phyloP scores from a whole-genome alignment of 2,329 filamentous ascomycete species.

The Phaeomoniella chlamydospora region DNA sequence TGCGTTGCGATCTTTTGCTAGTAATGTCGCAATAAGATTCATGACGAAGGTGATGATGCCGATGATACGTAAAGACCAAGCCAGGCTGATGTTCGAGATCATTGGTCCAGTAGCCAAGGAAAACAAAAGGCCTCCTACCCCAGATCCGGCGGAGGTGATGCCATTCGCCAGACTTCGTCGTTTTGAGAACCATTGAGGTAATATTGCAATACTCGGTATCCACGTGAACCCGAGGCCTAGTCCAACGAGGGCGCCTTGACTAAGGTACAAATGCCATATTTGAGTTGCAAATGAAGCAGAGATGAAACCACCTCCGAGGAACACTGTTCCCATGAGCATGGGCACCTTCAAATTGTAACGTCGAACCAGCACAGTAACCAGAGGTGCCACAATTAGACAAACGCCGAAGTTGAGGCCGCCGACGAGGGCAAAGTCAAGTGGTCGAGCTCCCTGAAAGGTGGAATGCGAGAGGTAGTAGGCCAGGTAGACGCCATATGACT shows the following conservation, averaged over 20 bases:
- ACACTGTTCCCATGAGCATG: conserved; percentile 9
- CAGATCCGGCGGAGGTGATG: conserved; percentile 14
- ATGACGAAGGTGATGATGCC: conserved; percentile 13
- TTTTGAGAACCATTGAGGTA: conserved; percentile 17
- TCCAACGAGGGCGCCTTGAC: conserved; percentile 13
- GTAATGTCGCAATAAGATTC: conserved; percentile 10
- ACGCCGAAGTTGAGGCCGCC: conserved; percentile 14
- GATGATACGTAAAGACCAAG: conserved; percentile 15
- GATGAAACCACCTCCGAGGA: conserved; percentile 10
- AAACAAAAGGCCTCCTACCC: conserved; percentile 15
- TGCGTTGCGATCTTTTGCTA: conserved; percentile 15
- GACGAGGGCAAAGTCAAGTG: conserved; percentile 17
- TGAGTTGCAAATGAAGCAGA: conserved; percentile 12
- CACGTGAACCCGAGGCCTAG: conserved; percentile 13
- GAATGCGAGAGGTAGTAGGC: conserved; percentile 22
- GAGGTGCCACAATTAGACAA: conserved; percentile 13
- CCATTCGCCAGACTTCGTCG: conserved; percentile 16
- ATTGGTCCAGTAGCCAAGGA: conserved; percentile 12
- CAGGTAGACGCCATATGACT: conserved; percentile 27
- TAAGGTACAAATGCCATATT: conserved; percentile 13
- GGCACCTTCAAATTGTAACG: conserved; percentile 7
- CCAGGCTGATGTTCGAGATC: conserved; percentile 15
- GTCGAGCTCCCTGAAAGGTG: conserved; percentile 12
- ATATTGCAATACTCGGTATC: conserved; percentile 8
- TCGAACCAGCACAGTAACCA: conserved; percentile 11